These are phyloP conservation scores for Moesziomyces parantarcticus DNA, from an alignment of 1,284 basidiomycete genomes.

Conservation along the genomic window DNA sequence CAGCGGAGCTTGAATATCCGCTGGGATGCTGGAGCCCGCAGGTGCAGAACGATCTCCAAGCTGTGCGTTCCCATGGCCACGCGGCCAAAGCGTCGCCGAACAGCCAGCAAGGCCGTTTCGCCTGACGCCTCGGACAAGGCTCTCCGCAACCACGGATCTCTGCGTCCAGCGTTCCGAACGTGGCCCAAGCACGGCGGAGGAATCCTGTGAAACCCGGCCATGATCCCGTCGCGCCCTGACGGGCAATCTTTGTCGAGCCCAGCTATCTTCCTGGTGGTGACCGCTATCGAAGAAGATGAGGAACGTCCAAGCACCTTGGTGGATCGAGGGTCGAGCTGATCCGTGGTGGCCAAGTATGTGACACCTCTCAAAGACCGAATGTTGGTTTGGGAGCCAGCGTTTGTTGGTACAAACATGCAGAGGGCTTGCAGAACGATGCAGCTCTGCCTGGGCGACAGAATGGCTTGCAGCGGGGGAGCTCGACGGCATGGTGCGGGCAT, in stretches of 20 bases:
- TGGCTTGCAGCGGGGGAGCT: background rate
- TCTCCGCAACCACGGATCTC: too few relatives aligned
- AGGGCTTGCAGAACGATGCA: background rate
- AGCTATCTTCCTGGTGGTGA: too few relatives aligned
- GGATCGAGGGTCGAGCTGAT: background rate
- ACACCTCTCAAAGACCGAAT: too few relatives aligned
- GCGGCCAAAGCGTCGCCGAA: background rate
- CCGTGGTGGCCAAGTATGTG: background rate
- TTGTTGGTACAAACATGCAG: background rate
- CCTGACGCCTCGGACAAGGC: too few relatives aligned
- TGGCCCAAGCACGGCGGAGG: background rate
- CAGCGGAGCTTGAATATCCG: constrained; percentile 14
- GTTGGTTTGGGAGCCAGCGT: background rate
- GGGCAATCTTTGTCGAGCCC: too few relatives aligned
- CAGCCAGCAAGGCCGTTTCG: too few relatives aligned
- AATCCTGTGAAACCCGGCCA: background rate
- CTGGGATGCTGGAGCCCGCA: background rate
- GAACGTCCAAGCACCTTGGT: too few relatives aligned
- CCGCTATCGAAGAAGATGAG: background rate
- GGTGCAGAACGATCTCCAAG: background rate
- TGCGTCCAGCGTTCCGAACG: background rate
- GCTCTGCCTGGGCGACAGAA: background rate
- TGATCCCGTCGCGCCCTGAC: background rate
- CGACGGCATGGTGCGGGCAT: background rate
- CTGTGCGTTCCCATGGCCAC: background rate